Conservation (phyloP, 345 rosid genomes). For the Carallia brachiata region DNA sequence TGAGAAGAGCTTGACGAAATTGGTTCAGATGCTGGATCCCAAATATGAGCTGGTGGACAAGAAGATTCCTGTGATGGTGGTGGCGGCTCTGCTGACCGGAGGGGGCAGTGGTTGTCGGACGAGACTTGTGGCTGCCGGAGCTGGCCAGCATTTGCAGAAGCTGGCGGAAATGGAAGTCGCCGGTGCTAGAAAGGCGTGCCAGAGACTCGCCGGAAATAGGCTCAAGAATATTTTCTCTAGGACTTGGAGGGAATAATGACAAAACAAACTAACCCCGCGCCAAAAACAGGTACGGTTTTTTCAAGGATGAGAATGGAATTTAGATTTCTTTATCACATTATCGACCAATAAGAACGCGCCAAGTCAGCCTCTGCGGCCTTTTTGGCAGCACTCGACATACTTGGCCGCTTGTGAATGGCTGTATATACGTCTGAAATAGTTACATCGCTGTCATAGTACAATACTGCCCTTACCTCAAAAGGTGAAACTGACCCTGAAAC, state of each 20-base stretch:
- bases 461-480: no score
- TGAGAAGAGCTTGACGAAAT: constrained; percentile 64
- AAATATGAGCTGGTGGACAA: constrained; percentile 48
- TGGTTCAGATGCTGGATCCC: constrained; percentile 73
- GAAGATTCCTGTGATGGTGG: constrained; percentile 60
- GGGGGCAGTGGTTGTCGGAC: constrained; percentile 50
- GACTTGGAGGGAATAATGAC: constrained; percentile 61
- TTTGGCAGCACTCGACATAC: not conserved
- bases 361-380: not conserved
- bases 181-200: constrained; percentile 63
- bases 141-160: constrained; percentile 48
- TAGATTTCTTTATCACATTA: not conserved
- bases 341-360: not conserved
- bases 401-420: not conserved
- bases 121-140: constrained; percentile 56
- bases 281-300: constrained; percentile 32
- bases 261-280: constrained; percentile 40
- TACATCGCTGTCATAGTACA: no score
- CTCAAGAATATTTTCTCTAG: constrained; percentile 59
- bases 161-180: constrained; percentile 59
- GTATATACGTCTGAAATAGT: no score
- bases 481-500: no score
- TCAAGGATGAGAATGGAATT: constrained; percentile 23
- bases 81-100: constrained; percentile 44
- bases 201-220: constrained; percentile 59